Percentiles rank a stretch among this genome's conserved stretches.
These are phyloP conservation scores for Aspergillus sp. DNA, from an alignment of 2,329 filamentous ascomycete genomes.

Conservation along the genomic window DNA sequence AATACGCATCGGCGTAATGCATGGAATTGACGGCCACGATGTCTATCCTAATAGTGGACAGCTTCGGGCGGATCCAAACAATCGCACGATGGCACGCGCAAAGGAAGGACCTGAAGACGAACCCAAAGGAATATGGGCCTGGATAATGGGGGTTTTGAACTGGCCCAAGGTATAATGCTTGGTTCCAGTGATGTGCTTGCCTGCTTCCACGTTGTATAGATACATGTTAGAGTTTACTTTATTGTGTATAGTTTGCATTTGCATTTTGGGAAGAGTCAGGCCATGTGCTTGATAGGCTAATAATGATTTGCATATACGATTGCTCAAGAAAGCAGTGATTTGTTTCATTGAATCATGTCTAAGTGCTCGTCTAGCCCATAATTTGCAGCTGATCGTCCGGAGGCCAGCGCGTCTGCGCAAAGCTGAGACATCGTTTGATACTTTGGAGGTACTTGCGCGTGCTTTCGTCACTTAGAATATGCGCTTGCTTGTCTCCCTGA, in stretches of 20 bases:
- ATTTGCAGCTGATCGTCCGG: conserved; percentile 88
- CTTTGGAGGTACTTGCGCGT: conserved; percentile 96
- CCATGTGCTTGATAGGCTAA: not conserved
- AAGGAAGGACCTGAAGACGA: not conserved
- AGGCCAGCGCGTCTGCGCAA: conserved; percentile 95
- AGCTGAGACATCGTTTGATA: conserved; percentile 94
- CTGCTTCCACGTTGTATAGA: conserved; percentile 9
- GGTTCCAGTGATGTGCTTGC: not conserved
- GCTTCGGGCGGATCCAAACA: not conserved
- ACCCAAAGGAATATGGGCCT: conserved; percentile 14
- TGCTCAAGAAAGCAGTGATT: not conserved
- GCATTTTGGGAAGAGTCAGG: not conserved
- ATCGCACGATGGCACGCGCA: not conserved
- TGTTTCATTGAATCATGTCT: not conserved
- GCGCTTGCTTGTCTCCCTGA: conserved; percentile 72
- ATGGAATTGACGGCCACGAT: conserved; percentile 40
- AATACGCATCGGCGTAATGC: conserved; percentile 35
- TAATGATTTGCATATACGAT: not conserved
- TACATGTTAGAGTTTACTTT: conserved; percentile 8
- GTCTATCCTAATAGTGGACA: conserved; percentile 10
- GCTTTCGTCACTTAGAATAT: conserved; percentile 95
- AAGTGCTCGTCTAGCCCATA: conserved; percentile 68
- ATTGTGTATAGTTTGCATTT: conserved; percentile 9
- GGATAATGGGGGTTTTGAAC: conserved; percentile 11
- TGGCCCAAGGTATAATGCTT: conserved; percentile 12